Evolutionary conservation across 352 stramenopile genomes (phyloP).

Genomic region (Bremia lactucae): DNA sequence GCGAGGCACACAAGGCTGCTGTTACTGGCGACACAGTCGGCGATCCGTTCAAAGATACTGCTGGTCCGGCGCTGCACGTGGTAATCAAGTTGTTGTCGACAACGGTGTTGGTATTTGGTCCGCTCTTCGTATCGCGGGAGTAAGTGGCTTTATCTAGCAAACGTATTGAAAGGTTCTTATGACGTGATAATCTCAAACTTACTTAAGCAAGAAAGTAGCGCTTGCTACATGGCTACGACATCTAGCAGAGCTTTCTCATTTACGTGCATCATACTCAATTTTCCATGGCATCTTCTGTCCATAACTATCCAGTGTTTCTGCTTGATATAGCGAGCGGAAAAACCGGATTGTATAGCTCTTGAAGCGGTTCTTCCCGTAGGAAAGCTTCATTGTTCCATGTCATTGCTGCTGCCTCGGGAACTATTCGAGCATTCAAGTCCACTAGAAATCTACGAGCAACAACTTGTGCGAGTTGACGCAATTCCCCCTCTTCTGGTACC

Average conservation of each 20-base stretch:
- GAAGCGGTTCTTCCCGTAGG: conserved; percentile 26
- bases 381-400: conserved; percentile 36
- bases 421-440: conserved; percentile 19
- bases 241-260: too few species aligned
- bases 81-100: conserved; percentile 96
- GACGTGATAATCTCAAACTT: conserved; percentile 1
- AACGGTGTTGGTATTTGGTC: conserved; percentile 88
- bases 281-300: too few species aligned
- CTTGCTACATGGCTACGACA: too few species aligned
- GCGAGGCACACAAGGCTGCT: conserved; percentile 93
- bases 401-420: conserved; percentile 4
- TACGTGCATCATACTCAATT: too few species aligned
- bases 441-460: conserved; percentile 22
- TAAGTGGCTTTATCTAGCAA: conserved; percentile 9
- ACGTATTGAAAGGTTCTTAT: too few species aligned
- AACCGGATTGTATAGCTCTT: conserved; percentile 28
- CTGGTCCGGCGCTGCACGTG: conserved; percentile 94
- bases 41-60: conserved; percentile 96
- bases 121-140: conserved; percentile 84
- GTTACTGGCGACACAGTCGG: conserved; percentile 96
- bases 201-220: background rate
- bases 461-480: conserved; percentile 21
- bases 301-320: background rate
- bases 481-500: conserved; percentile 17
- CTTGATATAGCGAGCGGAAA: conserved; percentile 43